These are phyloP conservation scores for Rhizomucor pusillus DNA, from an alignment of 371 early-diverging fungal species.

Conservation along the genomic window DNA sequence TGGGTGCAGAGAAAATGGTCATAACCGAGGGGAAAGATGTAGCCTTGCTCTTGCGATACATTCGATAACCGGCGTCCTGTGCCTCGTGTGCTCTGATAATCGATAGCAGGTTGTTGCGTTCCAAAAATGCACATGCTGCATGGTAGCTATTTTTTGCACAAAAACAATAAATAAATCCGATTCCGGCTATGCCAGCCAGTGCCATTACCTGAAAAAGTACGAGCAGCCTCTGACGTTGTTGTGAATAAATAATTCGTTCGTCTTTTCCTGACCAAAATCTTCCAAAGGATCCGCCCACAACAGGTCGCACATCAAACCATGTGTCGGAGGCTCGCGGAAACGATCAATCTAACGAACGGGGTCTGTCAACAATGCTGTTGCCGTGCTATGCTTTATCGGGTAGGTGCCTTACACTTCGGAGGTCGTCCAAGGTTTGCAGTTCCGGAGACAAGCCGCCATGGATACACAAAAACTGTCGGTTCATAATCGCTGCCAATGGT, in stretches of 20 bases:
- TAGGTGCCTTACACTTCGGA: slow-evolving; percentile 56
- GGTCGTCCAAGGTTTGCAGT: slow-evolving; percentile 80
- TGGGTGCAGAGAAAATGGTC: slow-evolving; percentile 98
- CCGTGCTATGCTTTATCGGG: no score
- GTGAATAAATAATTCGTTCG: slow-evolving; percentile 67
- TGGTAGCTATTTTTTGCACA: slow-evolving; percentile 57
- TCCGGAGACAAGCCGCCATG: slow-evolving; percentile 99
- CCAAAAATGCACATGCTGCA: slow-evolving; percentile 90
- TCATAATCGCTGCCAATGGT: slow-evolving; percentile 95
- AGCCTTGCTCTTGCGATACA: slow-evolving; percentile 91
- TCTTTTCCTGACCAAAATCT: slow-evolving; percentile 87
- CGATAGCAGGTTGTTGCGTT: slow-evolving; percentile 88
- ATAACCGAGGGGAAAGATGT: slow-evolving; percentile 95
- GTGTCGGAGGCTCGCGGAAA: slow-evolving; percentile 93
- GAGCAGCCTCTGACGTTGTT: slow-evolving; percentile 96
- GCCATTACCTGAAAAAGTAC: slow-evolving; percentile 80
- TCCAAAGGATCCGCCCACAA: slow-evolving; percentile 98
- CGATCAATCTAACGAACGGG: slow-evolving; percentile 87
- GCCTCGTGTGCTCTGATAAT: slow-evolving; percentile 99
- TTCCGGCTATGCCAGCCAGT: background rate
- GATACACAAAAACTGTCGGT: slow-evolving; percentile 96
- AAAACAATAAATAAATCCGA: background rate
- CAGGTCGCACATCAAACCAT: slow-evolving; percentile 96
- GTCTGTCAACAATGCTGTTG: background rate
- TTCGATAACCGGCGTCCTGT: slow-evolving; percentile 91